These are phyloP conservation scores for Dalbergia cultrata DNA, from an alignment of 306 rosid genomes.

Conservation along the genomic window DNA sequence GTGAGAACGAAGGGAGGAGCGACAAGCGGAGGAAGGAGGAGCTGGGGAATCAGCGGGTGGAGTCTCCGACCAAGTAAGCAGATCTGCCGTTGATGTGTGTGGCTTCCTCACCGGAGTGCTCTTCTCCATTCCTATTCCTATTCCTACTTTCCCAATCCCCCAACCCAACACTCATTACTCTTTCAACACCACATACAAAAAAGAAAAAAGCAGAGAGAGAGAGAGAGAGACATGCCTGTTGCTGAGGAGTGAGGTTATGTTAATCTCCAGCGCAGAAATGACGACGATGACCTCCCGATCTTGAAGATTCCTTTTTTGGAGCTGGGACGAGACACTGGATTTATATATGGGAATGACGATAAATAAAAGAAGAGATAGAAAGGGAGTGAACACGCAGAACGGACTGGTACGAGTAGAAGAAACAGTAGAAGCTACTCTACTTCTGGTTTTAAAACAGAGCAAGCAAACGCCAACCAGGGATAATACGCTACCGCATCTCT, in stretches of 20 bases:
- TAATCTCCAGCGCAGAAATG: conserved; percentile 45
- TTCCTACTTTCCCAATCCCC: conserved; percentile 1
- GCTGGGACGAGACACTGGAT: conserved; percentile 41
- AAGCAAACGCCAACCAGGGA: conserved; percentile 42
- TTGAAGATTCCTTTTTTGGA: conserved; percentile 38
- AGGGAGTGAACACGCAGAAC: background rate
- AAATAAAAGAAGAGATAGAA: background rate
- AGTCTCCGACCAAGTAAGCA: conserved; percentile 92
- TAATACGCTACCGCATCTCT: background rate
- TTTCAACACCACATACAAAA: background rate
- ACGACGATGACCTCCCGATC: conserved; percentile 55
- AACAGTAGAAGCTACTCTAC: conserved; percentile 68
- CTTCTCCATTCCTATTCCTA: conserved; percentile 65
- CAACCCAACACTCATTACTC: conserved; percentile 3
- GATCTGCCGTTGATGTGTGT: conserved; percentile 97
- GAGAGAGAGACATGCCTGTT: conserved; percentile 33
- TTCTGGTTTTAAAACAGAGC: conserved; percentile 59
- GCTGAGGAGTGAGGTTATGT: conserved; percentile 14
- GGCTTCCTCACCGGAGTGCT: conserved; percentile 95
- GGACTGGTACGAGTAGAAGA: conserved; percentile 31
- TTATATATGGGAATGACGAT: background rate
- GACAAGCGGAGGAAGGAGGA: conserved; percentile 67
- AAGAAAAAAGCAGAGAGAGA: background rate
- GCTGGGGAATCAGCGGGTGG: conserved; percentile 72
- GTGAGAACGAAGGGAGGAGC: conserved; percentile 71